Evolutionary conservation across 768 basidiomycete species (phyloP).

Genomic region (Trametes sanguinea): DNA sequence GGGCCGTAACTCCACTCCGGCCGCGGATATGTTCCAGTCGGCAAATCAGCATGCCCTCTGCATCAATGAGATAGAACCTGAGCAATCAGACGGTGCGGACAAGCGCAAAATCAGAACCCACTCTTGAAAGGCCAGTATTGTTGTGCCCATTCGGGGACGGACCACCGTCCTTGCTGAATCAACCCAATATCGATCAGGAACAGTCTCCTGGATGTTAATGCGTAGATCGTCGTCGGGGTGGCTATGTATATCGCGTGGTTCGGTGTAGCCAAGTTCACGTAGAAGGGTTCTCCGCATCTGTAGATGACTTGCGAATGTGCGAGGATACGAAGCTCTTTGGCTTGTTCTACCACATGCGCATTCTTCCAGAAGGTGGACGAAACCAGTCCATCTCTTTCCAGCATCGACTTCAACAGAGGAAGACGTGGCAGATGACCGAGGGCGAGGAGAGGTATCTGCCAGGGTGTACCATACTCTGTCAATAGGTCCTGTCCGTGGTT

Average conservation of each 20-base stretch:
- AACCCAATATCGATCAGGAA: neutral
- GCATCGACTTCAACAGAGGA: neutral
- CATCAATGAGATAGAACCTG: too few species aligned
- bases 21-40: neutral
- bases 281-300: neutral
- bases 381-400: neutral
- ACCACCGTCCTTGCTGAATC: neutral
- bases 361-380: neutral
- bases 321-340: neutral
- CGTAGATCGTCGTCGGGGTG: neutral
- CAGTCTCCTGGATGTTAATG: neutral
- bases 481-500: neutral
- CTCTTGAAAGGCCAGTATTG: neutral
- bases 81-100: too few species aligned
- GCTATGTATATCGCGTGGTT: neutral
- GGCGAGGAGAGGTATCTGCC: conserved; percentile 4
- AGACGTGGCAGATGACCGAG: neutral
- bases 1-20: neutral
- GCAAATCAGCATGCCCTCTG: neutral
- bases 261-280: neutral
- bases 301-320: conserved; percentile 1
- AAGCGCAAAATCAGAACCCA: neutral
- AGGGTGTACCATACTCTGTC: conserved; percentile 5
- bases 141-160: neutral
- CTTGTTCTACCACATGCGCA: neutral